phyloP scores from a whole-genome alignment of 257 asterid genomes.

The Euphrasia confusa region DNA sequence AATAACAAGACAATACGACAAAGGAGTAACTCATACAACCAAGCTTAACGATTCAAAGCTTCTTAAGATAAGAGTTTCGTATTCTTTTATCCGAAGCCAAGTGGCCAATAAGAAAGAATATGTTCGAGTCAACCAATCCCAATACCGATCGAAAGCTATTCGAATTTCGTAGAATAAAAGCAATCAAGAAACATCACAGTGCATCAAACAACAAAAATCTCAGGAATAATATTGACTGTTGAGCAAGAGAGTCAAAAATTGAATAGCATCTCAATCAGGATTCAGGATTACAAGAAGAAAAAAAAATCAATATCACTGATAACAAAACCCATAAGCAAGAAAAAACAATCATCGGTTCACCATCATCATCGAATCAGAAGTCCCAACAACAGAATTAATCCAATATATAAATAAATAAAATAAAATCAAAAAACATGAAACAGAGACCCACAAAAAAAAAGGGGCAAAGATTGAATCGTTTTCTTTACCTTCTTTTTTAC shows the following conservation, averaged over 20 bases:
- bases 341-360: constrained; percentile 5
- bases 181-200: neutral
- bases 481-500: constrained; percentile 3
- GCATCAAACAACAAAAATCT: neutral
- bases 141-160: too few species aligned
- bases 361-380: constrained; percentile 11
- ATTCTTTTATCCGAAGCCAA: constrained; percentile 22
- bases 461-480: constrained; percentile 20
- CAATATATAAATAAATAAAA: neutral
- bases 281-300: neutral
- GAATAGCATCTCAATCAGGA: constrained; percentile 1
- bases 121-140: too few species aligned
- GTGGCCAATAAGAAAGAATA: constrained; percentile 11
- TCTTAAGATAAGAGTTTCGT: neutral
- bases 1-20: neutral
- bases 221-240: neutral
- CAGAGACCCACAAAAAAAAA: neutral
- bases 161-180: too few species aligned
- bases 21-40: neutral
- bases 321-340: neutral
- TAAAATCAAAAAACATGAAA: constrained; percentile 1
- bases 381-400: neutral
- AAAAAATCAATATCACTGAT: neutral
- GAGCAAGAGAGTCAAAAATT: constrained; percentile 13
- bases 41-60: neutral